Percentiles rank a stretch among this genome's conserved stretches.
phyloP scores from a whole-genome alignment of 192 early-diverging fungal genomes.

The Kappamyces sp. region DNA sequence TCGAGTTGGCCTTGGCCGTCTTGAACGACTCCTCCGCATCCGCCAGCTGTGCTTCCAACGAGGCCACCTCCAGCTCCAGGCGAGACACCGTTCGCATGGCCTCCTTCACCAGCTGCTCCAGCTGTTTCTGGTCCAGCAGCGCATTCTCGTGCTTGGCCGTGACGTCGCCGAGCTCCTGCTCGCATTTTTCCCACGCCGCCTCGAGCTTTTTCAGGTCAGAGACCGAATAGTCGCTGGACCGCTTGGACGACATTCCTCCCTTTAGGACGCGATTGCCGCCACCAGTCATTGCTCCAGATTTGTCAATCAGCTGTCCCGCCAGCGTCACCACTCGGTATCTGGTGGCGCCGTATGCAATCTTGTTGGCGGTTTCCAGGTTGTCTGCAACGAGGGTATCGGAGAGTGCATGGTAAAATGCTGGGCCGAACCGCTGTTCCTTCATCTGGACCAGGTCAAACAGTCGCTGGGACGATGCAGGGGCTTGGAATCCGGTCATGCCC shows the following conservation, averaged over 20 bases:
- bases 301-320: slow-evolving; percentile 85
- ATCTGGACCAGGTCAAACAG: slow-evolving; percentile 86
- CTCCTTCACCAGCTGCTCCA: slow-evolving; percentile 1
- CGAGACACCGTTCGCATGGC: not conserved
- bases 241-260: slow-evolving; percentile 86
- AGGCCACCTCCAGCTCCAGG: slow-evolving; percentile 31
- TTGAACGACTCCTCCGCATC: slow-evolving; percentile 12
- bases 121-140: not conserved
- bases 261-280: slow-evolving; percentile 68
- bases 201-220: not conserved
- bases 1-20: slow-evolving; percentile 32
- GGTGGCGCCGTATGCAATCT: slow-evolving; percentile 68
- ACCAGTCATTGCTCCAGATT: slow-evolving; percentile 87
- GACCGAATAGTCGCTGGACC: slow-evolving; percentile 13
- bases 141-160: not conserved
- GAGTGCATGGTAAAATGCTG: slow-evolving; percentile 83
- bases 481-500: slow-evolving; percentile 39
- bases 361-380: slow-evolving; percentile 76
- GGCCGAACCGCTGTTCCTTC: slow-evolving; percentile 61
- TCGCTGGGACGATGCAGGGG: slow-evolving; percentile 72
- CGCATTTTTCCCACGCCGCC: slow-evolving; percentile 8
- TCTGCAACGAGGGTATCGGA: slow-evolving; percentile 81
- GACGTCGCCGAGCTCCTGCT: slow-evolving; percentile 1
- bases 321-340: slow-evolving; percentile 93
- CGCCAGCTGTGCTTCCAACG: slow-evolving; percentile 38